Evolutionary conservation across 768 basidiomycete genomes (phyloP).

Genomic region (Sporobolomyces pararoseus): DNA sequence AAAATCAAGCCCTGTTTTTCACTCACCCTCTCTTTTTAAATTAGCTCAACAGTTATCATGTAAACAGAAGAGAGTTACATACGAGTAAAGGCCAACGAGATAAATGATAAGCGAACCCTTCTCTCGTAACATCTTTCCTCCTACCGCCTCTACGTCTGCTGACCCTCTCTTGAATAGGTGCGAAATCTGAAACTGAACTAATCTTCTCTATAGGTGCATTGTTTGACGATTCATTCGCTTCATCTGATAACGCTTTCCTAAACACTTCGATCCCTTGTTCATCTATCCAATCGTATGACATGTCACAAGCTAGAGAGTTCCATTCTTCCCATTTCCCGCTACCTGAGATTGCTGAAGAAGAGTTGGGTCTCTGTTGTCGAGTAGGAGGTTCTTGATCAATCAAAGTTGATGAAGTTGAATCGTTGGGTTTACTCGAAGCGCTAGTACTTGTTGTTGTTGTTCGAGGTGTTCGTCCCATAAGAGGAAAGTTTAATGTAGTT

Average conservation of each 20-base stretch:
- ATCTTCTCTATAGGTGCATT: constrained; percentile 47
- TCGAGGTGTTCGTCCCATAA: too few relatives aligned
- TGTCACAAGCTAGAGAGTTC: constrained; percentile 19
- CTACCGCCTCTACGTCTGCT: not conserved
- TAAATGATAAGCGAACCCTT: constrained; percentile 46
- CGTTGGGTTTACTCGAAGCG: too few relatives aligned
- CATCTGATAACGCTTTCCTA: constrained; percentile 19
- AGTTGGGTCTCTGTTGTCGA: not conserved
- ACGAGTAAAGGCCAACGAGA: constrained; percentile 44
- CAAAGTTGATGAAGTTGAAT: not conserved
- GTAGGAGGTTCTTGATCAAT: not conserved
- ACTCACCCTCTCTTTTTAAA: not conserved
- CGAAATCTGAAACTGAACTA: constrained; percentile 66
- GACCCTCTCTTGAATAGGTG: not conserved
- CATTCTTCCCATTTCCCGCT: constrained; percentile 5
- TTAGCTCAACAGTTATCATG: not conserved
- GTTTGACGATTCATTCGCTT: constrained; percentile 6
- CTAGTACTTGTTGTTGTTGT: too few relatives aligned
- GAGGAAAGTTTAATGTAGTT: too few relatives aligned
- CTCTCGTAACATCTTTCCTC: constrained; percentile 43
- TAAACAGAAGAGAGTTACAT: constrained; percentile 13
- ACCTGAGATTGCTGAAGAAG: not conserved
- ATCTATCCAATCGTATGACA: constrained; percentile 29
- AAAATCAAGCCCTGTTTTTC: constrained; percentile 70
- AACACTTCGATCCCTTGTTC: constrained; percentile 36